A percentile compares a stretch with the other conserved stretches of the same genome.
Conservation (phyloP, 2,329 filamentous ascomycete genomes). For the Rasamsonia emersonii region DNA sequence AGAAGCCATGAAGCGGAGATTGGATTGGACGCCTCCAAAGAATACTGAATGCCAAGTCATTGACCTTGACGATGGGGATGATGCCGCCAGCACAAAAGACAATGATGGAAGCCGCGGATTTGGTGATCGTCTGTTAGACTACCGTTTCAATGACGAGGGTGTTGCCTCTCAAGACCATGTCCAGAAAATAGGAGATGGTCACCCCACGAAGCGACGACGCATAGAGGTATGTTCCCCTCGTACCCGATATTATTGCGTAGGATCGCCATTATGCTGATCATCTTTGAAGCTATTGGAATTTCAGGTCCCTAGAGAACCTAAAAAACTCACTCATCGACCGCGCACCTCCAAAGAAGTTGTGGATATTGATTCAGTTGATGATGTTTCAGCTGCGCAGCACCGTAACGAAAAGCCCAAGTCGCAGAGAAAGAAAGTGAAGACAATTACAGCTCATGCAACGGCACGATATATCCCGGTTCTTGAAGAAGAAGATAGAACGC, state of each 20-base stretch:
- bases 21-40: conserved; percentile 61
- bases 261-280: background rate
- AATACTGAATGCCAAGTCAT: conserved; percentile 24
- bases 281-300: background rate
- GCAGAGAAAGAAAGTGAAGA: conserved; percentile 61
- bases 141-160: conserved; percentile 26
- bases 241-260: background rate
- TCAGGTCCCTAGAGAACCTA: too few species aligned
- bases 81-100: conserved; percentile 2
- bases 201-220: conserved; percentile 28
- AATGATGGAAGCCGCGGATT: conserved; percentile 15
- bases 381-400: conserved; percentile 9
- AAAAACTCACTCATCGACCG: too few species aligned
- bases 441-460: conserved; percentile 69
- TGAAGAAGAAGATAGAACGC: conserved; percentile 21
- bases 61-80: conserved; percentile 10
- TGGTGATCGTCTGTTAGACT: conserved; percentile 30
- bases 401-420: conserved; percentile 34
- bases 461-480: conserved; percentile 52
- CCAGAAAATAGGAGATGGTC: conserved; percentile 11
- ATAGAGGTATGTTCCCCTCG: conserved; percentile 25
- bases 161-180: conserved; percentile 10
- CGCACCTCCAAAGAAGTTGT: too few species aligned
- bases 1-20: conserved; percentile 46
- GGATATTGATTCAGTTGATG: background rate